Evolutionary conservation across 257 asterid genomes (phyloP).

Genomic region (Plantago major): DNA sequence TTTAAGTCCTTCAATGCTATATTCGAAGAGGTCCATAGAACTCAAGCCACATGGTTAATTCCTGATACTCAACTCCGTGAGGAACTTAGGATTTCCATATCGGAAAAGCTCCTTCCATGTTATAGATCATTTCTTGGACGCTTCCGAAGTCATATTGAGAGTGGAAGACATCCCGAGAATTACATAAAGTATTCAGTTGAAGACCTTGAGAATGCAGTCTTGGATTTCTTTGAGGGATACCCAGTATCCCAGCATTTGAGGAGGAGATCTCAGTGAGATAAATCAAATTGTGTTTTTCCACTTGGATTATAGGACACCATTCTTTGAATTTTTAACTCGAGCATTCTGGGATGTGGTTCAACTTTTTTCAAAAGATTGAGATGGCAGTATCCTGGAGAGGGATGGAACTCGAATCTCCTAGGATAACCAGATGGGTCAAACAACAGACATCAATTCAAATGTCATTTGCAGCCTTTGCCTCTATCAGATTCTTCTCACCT

Average conservation of each 20-base stretch:
- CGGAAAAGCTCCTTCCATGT: conserved; percentile 84
- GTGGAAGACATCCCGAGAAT: conserved; percentile 79
- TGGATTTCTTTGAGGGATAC: conserved; percentile 86
- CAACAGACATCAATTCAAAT: conserved; percentile 16
- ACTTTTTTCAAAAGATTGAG: conserved; percentile 25
- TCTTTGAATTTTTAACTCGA: conserved; percentile 58
- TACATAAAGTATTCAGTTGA: conserved; percentile 76
- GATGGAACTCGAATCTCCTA: conserved; percentile 14
- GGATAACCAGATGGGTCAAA: conserved; percentile 22
- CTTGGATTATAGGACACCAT: conserved; percentile 53
- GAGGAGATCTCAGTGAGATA: conserved; percentile 56
- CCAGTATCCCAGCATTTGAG: conserved; percentile 74
- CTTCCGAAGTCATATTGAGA: conserved; percentile 77
- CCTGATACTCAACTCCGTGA: conserved; percentile 93
- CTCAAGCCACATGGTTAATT: conserved; percentile 91
- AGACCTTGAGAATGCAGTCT: conserved; percentile 72
- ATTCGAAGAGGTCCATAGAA: conserved; percentile 76
- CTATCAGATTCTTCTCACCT: conserved; percentile 53
- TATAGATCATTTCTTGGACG: conserved; percentile 81
- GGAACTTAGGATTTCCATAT: conserved; percentile 84
- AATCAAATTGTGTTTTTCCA: conserved; percentile 28
- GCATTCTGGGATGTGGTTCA: conserved; percentile 47
- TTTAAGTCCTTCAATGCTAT: conserved; percentile 65
- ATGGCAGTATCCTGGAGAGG: conserved; percentile 18
- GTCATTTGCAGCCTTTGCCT: conserved; percentile 34